These are phyloP conservation scores for Zymoseptoria pseudotritici DNA, from an alignment of 2,329 filamentous ascomycete genomes.

Conservation along the genomic window DNA sequence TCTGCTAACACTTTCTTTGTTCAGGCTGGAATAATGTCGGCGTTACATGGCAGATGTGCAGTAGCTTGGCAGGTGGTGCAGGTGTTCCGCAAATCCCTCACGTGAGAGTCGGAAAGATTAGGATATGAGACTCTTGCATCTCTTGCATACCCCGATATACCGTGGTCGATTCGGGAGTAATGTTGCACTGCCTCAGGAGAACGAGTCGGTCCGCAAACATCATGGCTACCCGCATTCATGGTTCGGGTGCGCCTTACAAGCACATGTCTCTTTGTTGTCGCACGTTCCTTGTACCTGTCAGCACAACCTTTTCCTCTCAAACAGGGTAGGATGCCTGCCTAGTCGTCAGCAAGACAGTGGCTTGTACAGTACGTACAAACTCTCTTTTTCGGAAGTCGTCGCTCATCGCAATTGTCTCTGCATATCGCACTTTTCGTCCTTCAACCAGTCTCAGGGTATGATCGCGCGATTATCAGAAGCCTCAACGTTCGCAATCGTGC, in stretches of 20 bases:
- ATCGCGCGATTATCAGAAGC: neutral
- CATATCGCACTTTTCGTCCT: neutral
- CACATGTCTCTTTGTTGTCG: neutral
- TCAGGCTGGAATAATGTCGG: constrained; percentile 14
- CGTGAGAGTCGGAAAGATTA: neutral
- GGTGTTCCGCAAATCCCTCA: neutral
- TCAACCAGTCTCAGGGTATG: neutral
- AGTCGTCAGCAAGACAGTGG: neutral
- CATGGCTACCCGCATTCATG: neutral
- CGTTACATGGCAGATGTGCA: neutral
- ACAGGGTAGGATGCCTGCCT: neutral
- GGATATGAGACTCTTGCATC: neutral
- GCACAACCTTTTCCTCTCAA: neutral
- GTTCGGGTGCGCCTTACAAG: neutral
- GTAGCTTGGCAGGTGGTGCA: neutral
- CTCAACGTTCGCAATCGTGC: no score
- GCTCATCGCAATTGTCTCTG: neutral
- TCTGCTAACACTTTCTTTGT: constrained; percentile 16
- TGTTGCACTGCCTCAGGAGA: neutral
- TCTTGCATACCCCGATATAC: neutral
- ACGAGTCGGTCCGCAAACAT: neutral
- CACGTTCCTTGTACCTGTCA: neutral
- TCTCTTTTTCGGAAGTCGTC: neutral
- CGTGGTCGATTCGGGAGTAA: neutral
- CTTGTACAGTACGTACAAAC: neutral